Base-by-base conservation (phyloP, 495 filamentous ascomycete genomes). In the Penicillium chermesinum region DNA sequence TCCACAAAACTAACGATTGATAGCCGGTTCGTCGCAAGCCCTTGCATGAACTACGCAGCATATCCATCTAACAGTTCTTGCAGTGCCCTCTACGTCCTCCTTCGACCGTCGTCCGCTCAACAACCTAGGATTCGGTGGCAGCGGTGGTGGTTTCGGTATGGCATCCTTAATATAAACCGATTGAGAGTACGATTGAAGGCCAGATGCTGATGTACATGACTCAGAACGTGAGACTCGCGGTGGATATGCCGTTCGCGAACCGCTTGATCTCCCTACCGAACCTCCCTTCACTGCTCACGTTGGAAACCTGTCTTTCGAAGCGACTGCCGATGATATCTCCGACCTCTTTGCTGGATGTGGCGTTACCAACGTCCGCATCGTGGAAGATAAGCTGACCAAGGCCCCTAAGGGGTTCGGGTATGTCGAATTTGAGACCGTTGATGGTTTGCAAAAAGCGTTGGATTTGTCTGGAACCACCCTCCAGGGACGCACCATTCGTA, bases 401-500 rank as follows among this genome's bases (percentile, higher is more conserved):
- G 86, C 87, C 58, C 93, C 93, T 38, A 98, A 98, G 77, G 93
- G 93, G 34, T 98, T 98, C 61, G 93, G 90, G 36, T 98, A 98
- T 69, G 90, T 94, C 41, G 94, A 97, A 61, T 98, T 96, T 60
- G 83, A 76, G 47, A 85, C 84, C 34, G 75, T 91, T 14, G 90
- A 95, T 44, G 93, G 94, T 36, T 72, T 98, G 57, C 90, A 96
- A 74, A 86, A 88, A 55, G 94, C 94, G 20, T 74, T 98, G 42
- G 87, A 88, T 34, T 77, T 90, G 46, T 87, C 85, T 52, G 86
- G 87, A 39, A 73, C 77, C 18, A 80, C 80, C 48, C 88, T 98
- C 60, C 83, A 90, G 65, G 91, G 91, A 35, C 80, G 93, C 39
- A 85, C 81, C 51, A 90, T 98, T 60, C 80, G 88, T 53, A 81